Base-by-base conservation (phyloP, 192 early-diverging fungal genomes). In the Coemansia sp. region DNA sequence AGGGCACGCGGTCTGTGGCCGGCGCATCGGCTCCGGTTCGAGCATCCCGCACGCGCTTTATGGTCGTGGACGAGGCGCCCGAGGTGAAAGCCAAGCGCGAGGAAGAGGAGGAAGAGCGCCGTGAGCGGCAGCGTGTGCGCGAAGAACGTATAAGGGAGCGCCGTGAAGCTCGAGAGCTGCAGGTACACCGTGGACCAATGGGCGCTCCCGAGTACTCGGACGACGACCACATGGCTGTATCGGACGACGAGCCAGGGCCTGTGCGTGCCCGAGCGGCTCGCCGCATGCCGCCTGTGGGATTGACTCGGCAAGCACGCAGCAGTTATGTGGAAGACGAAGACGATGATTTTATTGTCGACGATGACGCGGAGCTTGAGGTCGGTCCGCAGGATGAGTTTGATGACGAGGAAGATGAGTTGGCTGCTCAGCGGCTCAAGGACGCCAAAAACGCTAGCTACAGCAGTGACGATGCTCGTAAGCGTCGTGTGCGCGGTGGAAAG, bases 301-400 rank as follows among this genome's bases (percentile, higher is more conserved):
- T 41, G 22, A 22, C 65, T 12, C 10, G 61, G n/a, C 60, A 25
- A 0, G 35, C 45, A 14, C 72, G 55, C 55, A 35, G 58, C 24
- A 69, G 50, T 51, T 81, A 81, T 19, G 43, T 67, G 0, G 78
- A 80, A 8, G 78, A 80, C 4, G 78, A 80, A 5, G 68, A 68
- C 19, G 78, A 80, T 25, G 78, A 60, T 38, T 80, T 80, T 65
- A 64, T 80, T 37, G 75, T 77, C 12, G 75, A 77, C 54, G 78
- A 80, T 29, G 78, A 80, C 19, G 78, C 58, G 10, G 72, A 80
- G 69, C 72, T 71, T 12, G 78, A 80, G 22, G 65, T 80, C 39
- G 78, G 72, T 9, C 59, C 78, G n/a, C 72, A 55, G 68, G 78
- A 80, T 55, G 72, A 75, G 35, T 75, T 75, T 27, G 78, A 78